Evolutionary conservation across 768 basidiomycete species (phyloP).

Genomic region (Leccinum disarticulatum): DNA sequence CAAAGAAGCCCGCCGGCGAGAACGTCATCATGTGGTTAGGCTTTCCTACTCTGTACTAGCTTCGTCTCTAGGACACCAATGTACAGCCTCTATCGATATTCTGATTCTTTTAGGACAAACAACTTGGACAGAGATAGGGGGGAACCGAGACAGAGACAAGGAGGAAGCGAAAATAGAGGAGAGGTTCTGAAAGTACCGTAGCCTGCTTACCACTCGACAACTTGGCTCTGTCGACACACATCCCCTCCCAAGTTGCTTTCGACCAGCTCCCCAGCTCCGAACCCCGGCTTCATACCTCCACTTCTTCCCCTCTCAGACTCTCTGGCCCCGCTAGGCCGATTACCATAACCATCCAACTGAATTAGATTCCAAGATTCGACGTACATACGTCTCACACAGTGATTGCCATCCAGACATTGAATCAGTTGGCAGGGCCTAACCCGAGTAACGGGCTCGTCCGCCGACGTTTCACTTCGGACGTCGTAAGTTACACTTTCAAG

Average conservation of each 20-base stretch:
- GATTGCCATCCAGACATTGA: neutral
- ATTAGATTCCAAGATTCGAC: neutral
- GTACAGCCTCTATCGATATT: slow-evolving; percentile 13
- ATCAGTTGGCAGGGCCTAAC: neutral
- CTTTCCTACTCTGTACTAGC: slow-evolving; percentile 1
- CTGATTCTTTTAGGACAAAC: neutral
- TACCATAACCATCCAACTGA: neutral
- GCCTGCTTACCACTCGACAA: neutral
- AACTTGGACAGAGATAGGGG: neutral
- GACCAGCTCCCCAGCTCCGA: neutral
- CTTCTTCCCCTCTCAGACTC: neutral
- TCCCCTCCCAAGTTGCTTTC: neutral
- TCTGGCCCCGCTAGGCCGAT: neutral
- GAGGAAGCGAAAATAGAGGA: neutral
- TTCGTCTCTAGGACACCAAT: slow-evolving; percentile 13
- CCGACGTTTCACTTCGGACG: neutral
- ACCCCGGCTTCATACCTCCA: neutral
- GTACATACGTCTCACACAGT: neutral
- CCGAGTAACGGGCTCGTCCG: neutral
- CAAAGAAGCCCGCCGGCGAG: neutral
- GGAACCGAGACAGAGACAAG: neutral
- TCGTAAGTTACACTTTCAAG: neutral
- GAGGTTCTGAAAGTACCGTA: too few relatives aligned
- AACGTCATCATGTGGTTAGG: neutral
- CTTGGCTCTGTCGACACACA: too few relatives aligned